Percentiles rank a stretch among this genome's conserved stretches.
Conservation (phyloP, 306 rosid genomes). For the Carpinus fangiana region DNA sequence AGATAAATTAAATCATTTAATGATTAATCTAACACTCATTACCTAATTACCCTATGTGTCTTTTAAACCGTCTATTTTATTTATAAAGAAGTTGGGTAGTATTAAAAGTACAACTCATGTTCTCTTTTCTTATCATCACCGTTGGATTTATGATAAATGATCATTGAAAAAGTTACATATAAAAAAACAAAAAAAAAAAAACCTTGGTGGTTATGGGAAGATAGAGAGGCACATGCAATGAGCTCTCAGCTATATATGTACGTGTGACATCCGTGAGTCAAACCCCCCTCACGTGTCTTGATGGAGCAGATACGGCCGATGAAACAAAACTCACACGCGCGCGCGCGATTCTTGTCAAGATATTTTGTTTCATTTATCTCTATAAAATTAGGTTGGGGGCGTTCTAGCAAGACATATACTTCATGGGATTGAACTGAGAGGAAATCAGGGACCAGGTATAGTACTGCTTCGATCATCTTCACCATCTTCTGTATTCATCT, state of each 20-base stretch:
- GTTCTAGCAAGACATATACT: neutral
- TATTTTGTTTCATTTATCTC: neutral
- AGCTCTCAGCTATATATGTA: neutral
- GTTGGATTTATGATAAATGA: no score
- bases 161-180: no score
- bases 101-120: no score
- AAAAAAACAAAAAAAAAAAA: no score
- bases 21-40: no score
- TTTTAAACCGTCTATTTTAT: no score
- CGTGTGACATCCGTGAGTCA: conserved; percentile 31
- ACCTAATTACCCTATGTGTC: no score
- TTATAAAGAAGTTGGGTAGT: no score
- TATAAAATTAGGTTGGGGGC: neutral
- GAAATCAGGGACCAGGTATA: neutral
- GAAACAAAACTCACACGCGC: conserved; percentile 6
- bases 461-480: neutral
- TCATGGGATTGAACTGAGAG: neutral
- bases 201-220: conserved; percentile 8
- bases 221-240: conserved; percentile 9
- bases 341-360: neutral
- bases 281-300: conserved; percentile 18
- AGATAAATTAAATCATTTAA: no score
- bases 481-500: neutral
- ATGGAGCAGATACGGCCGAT: neutral
- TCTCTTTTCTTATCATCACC: no score